Percentiles rank a stretch among this genome's conserved stretches.
Conservation (phyloP, 345 rosid genomes). For the Dipteronia dyeriana region DNA sequence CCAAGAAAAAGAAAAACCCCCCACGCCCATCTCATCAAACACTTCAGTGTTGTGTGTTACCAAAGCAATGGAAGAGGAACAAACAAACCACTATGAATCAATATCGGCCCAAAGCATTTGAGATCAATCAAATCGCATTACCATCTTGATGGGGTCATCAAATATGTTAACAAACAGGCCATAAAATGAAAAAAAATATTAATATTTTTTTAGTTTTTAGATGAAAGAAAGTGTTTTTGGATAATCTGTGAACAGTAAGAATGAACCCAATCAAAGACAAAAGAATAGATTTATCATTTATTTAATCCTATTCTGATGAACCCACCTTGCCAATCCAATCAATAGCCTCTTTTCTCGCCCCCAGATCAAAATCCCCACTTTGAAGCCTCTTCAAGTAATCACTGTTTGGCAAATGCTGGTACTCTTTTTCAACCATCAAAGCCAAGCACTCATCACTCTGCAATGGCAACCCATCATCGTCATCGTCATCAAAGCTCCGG, state of each 20-base stretch:
- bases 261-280: conserved; percentile 6
- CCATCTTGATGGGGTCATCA: too few relatives aligned
- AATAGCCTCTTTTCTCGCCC: conserved; percentile 51
- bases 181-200: background rate
- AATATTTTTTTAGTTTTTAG: background rate
- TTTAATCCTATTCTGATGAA: background rate
- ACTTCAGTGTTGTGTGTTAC: background rate
- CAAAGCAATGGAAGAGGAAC: conserved; percentile 9
- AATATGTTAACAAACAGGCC: background rate
- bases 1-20: conserved; percentile 11
- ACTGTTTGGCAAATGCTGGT: conserved; percentile 46
- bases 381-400: conserved; percentile 58
- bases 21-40: conserved; percentile 11
- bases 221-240: background rate
- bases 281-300: background rate
- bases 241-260: background rate
- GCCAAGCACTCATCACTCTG: conserved; percentile 60
- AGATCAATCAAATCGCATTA: background rate
- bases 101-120: background rate
- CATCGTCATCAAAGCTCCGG: conserved; percentile 23
- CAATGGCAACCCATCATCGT: conserved; percentile 35
- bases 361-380: conserved; percentile 55
- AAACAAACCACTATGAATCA: background rate
- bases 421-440: conserved; percentile 58
- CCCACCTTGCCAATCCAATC: conserved; percentile 71